phyloP scores from a whole-genome alignment of 768 basidiomycete species.

The Lentinula raphanica region DNA sequence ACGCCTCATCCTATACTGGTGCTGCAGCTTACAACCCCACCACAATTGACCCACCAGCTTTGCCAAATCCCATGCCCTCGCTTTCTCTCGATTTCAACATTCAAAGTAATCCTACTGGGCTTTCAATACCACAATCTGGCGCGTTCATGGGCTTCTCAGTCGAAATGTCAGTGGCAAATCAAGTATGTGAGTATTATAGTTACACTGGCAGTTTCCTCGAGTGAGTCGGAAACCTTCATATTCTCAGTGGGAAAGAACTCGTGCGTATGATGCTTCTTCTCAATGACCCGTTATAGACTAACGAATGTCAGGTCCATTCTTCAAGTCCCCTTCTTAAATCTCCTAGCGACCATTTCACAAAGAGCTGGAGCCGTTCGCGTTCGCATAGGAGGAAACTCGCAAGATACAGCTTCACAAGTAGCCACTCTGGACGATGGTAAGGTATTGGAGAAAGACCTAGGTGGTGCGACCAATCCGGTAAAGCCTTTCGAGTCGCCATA shows the following conservation, averaged over 20 bases:
- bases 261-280: slow-evolving; percentile 26
- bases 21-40: slow-evolving; percentile 52
- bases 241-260: slow-evolving; percentile 51
- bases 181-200: slow-evolving; percentile 39
- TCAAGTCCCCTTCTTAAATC: slow-evolving; percentile 49
- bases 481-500: background rate
- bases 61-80: slow-evolving; percentile 39
- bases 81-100: slow-evolving; percentile 44
- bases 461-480: slow-evolving; percentile 21
- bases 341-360: slow-evolving; percentile 45
- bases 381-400: slow-evolving; percentile 57
- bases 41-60: slow-evolving; percentile 42
- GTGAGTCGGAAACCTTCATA: too few species aligned
- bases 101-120: slow-evolving; percentile 25
- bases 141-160: slow-evolving; percentile 53
- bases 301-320: slow-evolving; percentile 19
- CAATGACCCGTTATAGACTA: background rate
- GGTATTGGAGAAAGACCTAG: slow-evolving; percentile 35
- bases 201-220: too few species aligned
- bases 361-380: slow-evolving; percentile 44
- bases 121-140: slow-evolving; percentile 33
- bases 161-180: slow-evolving; percentile 58
- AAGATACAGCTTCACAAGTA: slow-evolving; percentile 40
- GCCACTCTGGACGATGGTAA: slow-evolving; percentile 30
- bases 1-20: slow-evolving; percentile 40